Base-by-base conservation (phyloP, 208 protist genomes). In the Leishmania tropica region DNA sequence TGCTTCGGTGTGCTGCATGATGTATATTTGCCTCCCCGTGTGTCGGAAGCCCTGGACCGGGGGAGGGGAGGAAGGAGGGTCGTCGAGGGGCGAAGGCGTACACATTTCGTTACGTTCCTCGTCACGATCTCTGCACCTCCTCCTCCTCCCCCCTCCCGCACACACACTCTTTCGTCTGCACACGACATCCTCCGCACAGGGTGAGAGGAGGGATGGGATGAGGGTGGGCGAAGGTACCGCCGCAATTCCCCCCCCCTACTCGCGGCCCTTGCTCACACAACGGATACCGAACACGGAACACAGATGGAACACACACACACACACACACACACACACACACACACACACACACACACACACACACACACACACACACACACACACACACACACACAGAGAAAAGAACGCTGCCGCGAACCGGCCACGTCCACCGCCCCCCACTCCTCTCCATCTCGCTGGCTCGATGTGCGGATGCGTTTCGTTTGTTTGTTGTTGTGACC, bases 21-120 rank as follows among this genome's bases (percentile, higher is more conserved):
- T 76, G 45, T 76, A 31, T 58, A 62, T 76, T 76, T n/a, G 17
- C 21, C 73, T 58, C 31, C 3, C 31, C 19, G 24, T 62, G 73
- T 17, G 45, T 54, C 54, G 17, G 28, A 19, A 19, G 17, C 40
- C 45, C 6, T 35, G 70, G 70, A 54, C 45, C n/a, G 19, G 37
- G 7, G 40, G 37, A 1, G 40, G 67, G 40, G 15, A 4, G 24
- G 67, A 45, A 31, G 19, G 3, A 8, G 40, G 19, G 35, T 3
- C 8, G 40, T 5, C 37, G 24, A 35, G 10, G 28, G 24, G 70
- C 21, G 51, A 53, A 2, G 42, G 2, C 40, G 37, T 19, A 21
- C 21, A n/a, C 45, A n/a, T 31, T 74, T n/a, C 13, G 2, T 35
- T 15, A 24, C 28, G 56, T 15, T 4, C 11, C 4, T 42, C 67